These are phyloP conservation scores for Fusarium luffae DNA, from an alignment of 2,329 filamentous ascomycete genomes.

Conservation along the genomic window DNA sequence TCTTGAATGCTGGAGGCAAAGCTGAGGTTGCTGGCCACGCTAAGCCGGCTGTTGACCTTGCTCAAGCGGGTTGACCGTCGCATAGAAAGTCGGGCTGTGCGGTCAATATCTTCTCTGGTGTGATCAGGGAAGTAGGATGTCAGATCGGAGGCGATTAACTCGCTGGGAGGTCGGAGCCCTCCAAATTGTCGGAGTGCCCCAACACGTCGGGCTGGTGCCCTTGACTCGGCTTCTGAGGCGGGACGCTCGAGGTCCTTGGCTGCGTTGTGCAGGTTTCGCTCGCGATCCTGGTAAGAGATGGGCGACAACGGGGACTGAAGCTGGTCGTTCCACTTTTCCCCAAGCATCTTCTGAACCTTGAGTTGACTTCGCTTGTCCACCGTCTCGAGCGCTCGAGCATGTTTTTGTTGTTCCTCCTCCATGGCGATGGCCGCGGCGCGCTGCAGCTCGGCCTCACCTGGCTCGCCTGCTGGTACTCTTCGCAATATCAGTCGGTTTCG, in stretches of 20 bases:
- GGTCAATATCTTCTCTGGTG: slow-evolving; percentile 92
- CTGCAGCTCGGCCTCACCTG: slow-evolving; percentile 85
- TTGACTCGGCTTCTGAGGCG: slow-evolving; percentile 58
- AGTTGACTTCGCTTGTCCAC: slow-evolving; percentile 82
- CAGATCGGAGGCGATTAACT: slow-evolving; percentile 95
- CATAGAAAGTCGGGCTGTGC: slow-evolving; percentile 92
- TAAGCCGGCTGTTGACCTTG: slow-evolving; percentile 90
- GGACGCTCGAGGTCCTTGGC: slow-evolving; percentile 69
- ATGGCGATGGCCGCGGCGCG: slow-evolving; percentile 88
- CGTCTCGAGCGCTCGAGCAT: slow-evolving; percentile 70
- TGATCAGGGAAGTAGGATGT: slow-evolving; percentile 98
- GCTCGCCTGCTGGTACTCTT: slow-evolving; percentile 92
- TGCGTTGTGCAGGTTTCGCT: slow-evolving; percentile 72
- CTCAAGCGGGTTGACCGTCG: slow-evolving; percentile 90
- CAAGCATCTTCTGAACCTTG: slow-evolving; percentile 90
- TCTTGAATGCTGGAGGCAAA: slow-evolving; percentile 92
- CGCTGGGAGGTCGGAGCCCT: slow-evolving; percentile 91
- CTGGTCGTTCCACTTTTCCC: slow-evolving; percentile 84
- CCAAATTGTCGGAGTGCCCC: slow-evolving; percentile 81
- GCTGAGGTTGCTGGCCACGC: slow-evolving; percentile 92
- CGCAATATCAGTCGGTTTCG: slow-evolving; percentile 90
- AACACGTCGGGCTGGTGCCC: slow-evolving; percentile 58
- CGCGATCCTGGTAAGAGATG: slow-evolving; percentile 75
- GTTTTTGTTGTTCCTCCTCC: slow-evolving; percentile 83
- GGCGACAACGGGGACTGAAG: slow-evolving; percentile 89